These are phyloP conservation scores for Lentinula aciculospora DNA, from an alignment of 768 basidiomycete genomes.

Conservation along the genomic window DNA sequence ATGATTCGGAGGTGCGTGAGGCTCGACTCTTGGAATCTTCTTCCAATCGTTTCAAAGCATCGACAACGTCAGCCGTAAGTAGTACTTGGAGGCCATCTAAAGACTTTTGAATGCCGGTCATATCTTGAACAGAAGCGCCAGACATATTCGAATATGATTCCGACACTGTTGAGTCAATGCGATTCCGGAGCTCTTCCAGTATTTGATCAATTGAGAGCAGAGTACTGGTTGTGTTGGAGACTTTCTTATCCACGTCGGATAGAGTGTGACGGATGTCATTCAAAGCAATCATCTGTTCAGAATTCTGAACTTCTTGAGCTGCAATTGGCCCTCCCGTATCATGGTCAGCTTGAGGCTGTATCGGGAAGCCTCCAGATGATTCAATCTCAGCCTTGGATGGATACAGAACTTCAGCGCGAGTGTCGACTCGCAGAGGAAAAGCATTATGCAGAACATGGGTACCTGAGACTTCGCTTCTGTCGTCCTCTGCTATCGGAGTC, in stretches of 20 bases:
- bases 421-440: neutral
- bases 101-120: constrained; percentile 21
- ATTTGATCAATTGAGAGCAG: constrained; percentile 1
- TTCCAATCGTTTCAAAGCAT: constrained; percentile 25
- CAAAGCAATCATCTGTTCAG: neutral
- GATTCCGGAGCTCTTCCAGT: neutral
- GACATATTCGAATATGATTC: neutral
- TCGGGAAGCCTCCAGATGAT: neutral
- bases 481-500: constrained; percentile 1
- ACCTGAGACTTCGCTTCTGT: neutral
- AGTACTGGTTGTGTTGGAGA: neutral
- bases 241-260: neutral
- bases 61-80: constrained; percentile 31
- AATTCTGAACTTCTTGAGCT: constrained; percentile 1
- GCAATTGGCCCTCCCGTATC: neutral
- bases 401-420: neutral
- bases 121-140: neutral
- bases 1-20: neutral
- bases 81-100: constrained; percentile 33
- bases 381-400: neutral
- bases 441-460: neutral
- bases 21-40: constrained; percentile 14
- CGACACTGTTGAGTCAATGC: neutral
- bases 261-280: neutral
- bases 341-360: neutral